Percentiles rank a stretch among this genome's conserved stretches.
Conservation (phyloP, 345 rosid species). For the Eucalyptus tenuipes region DNA sequence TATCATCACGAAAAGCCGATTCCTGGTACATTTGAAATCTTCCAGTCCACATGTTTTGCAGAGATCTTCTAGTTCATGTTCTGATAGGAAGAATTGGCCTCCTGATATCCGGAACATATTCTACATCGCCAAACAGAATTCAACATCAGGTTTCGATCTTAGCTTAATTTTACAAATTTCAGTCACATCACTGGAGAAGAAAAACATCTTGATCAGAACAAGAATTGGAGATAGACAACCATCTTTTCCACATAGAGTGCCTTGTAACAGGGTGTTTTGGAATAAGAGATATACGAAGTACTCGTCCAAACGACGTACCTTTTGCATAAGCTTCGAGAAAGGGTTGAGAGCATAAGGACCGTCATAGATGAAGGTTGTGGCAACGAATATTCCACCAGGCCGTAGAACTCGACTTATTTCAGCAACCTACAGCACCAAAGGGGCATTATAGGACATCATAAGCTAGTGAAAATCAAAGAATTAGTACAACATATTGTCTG, state of each 20-base stretch:
- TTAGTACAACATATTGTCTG: not conserved
- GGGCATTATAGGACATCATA: not conserved
- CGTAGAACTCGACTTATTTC: slow-evolving; percentile 78
- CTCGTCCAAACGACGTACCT: slow-evolving; percentile 14
- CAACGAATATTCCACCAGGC: slow-evolving; percentile 85
- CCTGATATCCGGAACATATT: slow-evolving; percentile 32
- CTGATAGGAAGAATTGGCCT: slow-evolving; percentile 27
- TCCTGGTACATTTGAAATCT: slow-evolving; percentile 44
- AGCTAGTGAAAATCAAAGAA: not conserved
- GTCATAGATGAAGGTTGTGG: slow-evolving; percentile 52
- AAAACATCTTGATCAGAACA: not conserved
- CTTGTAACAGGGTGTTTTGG: not conserved
- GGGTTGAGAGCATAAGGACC: slow-evolving; percentile 46
- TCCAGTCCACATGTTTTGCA: slow-evolving; percentile 69
- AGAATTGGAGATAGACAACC: not conserved
- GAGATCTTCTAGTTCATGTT: slow-evolving; percentile 70
- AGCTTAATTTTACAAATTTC: not conserved
- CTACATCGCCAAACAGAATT: slow-evolving; percentile 11
- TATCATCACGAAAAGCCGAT: slow-evolving; percentile 60
- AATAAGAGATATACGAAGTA: not conserved
- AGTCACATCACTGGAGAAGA: not conserved
- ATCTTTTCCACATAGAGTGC: not conserved
- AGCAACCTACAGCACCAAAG: slow-evolving; percentile 40
- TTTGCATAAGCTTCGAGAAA: slow-evolving; percentile 25
- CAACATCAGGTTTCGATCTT: not conserved